phyloP scores from a whole-genome alignment of 2,329 filamentous ascomycete genomes.

The Colletotrichum acutatum region DNA sequence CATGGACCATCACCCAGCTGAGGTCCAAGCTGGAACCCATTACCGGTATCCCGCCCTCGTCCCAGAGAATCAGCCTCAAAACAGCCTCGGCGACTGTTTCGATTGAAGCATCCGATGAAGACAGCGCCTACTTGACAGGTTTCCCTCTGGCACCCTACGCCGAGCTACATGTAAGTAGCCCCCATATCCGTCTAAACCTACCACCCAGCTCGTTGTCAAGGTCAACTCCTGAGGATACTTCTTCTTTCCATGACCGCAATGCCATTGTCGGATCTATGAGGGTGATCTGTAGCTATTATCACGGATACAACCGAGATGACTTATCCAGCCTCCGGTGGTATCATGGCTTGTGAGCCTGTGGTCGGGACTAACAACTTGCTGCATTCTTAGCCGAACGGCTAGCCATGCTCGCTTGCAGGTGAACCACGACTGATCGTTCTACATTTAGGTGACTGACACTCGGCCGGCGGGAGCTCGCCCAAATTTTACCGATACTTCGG shows the following conservation, averaged over 20 bases:
- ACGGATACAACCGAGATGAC: neutral
- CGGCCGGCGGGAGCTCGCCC: constrained; percentile 79
- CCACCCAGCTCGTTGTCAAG: neutral
- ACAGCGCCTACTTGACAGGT: constrained; percentile 69
- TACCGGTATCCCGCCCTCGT: constrained; percentile 87
- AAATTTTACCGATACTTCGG: constrained; percentile 84
- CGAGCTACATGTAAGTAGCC: constrained; percentile 78
- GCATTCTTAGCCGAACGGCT: neutral
- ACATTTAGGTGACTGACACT: constrained; percentile 77
- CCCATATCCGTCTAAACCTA: neutral
- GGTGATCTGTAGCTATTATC: constrained; percentile 17
- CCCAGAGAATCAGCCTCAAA: constrained; percentile 81
- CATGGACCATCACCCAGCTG: constrained; percentile 88
- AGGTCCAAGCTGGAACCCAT: constrained; percentile 91
- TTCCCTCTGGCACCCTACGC: constrained; percentile 80
- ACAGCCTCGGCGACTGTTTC: constrained; percentile 70
- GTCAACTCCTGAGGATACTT: neutral
- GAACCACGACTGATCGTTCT: neutral
- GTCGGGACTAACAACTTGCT: neutral
- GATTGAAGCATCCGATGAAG: constrained; percentile 79
- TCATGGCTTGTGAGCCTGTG: no score
- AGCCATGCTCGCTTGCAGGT: neutral
- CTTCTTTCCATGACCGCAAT: neutral
- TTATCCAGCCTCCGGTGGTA: no score
- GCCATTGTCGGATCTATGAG: neutral